phyloP scores from a whole-genome alignment of 306 rosid species.

The Begonia masoniana region DNA sequence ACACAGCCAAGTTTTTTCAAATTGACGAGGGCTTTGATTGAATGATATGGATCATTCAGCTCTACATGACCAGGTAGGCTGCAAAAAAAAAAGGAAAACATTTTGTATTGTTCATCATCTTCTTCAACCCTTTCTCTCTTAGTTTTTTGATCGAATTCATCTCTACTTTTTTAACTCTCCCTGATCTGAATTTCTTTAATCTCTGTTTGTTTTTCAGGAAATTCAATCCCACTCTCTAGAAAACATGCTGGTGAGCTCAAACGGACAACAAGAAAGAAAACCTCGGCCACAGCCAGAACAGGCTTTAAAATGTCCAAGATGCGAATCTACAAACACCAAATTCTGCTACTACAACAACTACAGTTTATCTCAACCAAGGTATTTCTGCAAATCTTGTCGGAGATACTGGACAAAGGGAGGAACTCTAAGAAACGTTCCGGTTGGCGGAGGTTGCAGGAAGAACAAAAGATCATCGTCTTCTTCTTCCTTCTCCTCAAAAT shows the following conservation, averaged over 20 bases:
- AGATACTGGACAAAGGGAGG: conserved; percentile 99
- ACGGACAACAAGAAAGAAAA: conserved; percentile 43
- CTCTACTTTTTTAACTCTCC: too few species aligned
- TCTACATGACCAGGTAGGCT: too few species aligned
- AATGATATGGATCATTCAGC: too few species aligned
- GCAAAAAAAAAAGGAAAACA: too few species aligned
- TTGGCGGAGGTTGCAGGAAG: conserved; percentile 97
- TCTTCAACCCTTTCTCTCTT: too few species aligned
- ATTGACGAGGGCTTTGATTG: too few species aligned
- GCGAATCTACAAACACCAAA: conserved; percentile 87
- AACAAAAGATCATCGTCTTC: conserved; percentile 52
- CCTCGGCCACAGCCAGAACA: conserved; percentile 79
- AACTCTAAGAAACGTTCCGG: conserved; percentile 89
- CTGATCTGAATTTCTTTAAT: too few species aligned
- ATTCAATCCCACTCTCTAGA: conserved; percentile 57
- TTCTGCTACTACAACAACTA: conserved; percentile 98
- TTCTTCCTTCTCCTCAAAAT: conserved; percentile 40
- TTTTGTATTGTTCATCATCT: too few species aligned
- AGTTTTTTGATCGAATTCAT: too few species aligned
- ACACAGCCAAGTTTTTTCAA: too few species aligned
- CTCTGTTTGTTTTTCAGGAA: conserved; percentile 34
- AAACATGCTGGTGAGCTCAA: conserved; percentile 60
- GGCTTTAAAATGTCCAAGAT: conserved; percentile 80
- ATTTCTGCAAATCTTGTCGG: conserved; percentile 91
- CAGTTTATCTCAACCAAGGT: conserved; percentile 88